These are phyloP conservation scores for Sphaerulina vaccinii DNA, from an alignment of 2,329 filamentous ascomycete species.

Conservation along the genomic window DNA sequence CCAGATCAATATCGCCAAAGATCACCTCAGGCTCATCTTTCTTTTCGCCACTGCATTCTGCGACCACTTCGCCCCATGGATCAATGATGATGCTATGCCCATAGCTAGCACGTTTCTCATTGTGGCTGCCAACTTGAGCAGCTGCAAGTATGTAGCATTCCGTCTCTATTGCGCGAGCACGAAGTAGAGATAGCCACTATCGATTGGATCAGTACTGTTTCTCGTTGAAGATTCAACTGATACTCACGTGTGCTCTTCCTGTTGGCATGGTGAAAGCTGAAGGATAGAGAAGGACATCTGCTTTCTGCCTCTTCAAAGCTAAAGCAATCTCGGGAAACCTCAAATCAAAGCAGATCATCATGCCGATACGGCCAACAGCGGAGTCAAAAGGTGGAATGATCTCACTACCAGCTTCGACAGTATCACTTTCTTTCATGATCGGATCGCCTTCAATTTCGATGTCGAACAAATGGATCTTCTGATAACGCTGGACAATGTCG, in stretches of 20 bases:
- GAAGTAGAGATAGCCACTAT: slow-evolving; percentile 72
- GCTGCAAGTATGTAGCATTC: slow-evolving; percentile 85
- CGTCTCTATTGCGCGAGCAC: slow-evolving; percentile 82
- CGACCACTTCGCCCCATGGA: slow-evolving; percentile 78
- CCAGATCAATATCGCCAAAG: slow-evolving; percentile 41
- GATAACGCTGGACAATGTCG: slow-evolving; percentile 64
- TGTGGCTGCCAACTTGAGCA: slow-evolving; percentile 74
- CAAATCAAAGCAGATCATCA: slow-evolving; percentile 87
- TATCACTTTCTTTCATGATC: slow-evolving; percentile 61
- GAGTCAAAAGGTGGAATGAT: slow-evolving; percentile 72
- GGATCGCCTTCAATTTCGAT: slow-evolving; percentile 54
- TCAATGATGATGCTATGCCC: slow-evolving; percentile 82
- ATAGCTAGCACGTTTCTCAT: slow-evolving; percentile 75
- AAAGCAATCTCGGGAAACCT: slow-evolving; percentile 76
- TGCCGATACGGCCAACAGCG: slow-evolving; percentile 70
- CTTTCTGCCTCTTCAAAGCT: slow-evolving; percentile 62
- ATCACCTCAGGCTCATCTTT: slow-evolving; percentile 44
- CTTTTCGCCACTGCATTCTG: slow-evolving; percentile 57
- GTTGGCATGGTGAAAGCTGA: slow-evolving; percentile 89
- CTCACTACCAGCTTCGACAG: slow-evolving; percentile 64
- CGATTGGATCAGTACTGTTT: neutral
- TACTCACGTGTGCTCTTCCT: slow-evolving; percentile 64
- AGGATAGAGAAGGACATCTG: slow-evolving; percentile 80
- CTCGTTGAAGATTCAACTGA: neutral
- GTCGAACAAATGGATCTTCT: slow-evolving; percentile 83